Base-by-base conservation (phyloP, 2,329 filamentous ascomycete genomes). In the Fusarium bactridioides region DNA sequence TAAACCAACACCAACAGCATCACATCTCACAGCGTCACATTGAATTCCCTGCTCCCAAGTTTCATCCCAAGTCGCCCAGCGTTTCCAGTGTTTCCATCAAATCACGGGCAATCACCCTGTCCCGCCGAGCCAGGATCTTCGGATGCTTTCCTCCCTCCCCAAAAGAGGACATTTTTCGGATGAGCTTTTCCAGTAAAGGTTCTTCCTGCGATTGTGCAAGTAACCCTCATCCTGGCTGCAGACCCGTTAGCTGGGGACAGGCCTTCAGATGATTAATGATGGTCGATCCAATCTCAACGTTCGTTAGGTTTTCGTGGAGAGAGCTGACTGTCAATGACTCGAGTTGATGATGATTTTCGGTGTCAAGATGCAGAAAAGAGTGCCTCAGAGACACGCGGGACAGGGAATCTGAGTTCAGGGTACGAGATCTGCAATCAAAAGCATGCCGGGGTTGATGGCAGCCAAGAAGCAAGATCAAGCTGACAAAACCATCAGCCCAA, bases 41-140 rank as follows among this genome's bases (percentile, higher is more conserved):
- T 35, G 25, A 51, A 44, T 58, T 37, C 48, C 63, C 43, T 61
- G 54, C 40, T 57, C 54, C 45, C 59, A 51, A 31, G 69, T 72
- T 73, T 73, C 69, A 73, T 72, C 69, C 69, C 69, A 72, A 69
- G 69, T 70, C 65, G 44, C 35, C 54, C 50, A 44, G 66, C 58
- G 60, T 70, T 69, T 70, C 60, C 47, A 63, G 67, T 48, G 41
- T 57, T 62, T 63, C 61, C 65, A 66, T 45, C 63, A 66, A 44
- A 66, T 57, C 43, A 51, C 29, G 31, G 25, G 31, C 37, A 55
- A 38, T 35, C 35, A 29, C 48, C 41, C 43, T 69, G 65, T 58
- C 37, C 47, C 35, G 41, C 56, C 51, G 56, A 56, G 50, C 66
- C 66, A 56, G 70, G 70, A 35, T 71, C 37, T 59, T 58, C 66